These are phyloP conservation scores for Viridothelium virens DNA, from an alignment of 495 filamentous ascomycete species.

Conservation along the genomic window DNA sequence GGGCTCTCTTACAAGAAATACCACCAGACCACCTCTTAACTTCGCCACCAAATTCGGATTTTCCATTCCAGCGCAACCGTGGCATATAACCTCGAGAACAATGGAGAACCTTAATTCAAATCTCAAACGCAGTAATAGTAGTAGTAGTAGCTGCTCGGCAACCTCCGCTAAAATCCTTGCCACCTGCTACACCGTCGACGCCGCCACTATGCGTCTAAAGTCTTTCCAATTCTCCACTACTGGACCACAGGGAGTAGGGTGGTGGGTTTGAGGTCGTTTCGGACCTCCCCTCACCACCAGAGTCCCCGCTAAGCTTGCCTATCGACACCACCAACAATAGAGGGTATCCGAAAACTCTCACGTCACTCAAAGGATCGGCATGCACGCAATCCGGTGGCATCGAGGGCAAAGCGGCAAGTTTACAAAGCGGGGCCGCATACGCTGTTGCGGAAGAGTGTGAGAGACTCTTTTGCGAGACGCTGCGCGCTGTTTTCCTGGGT, in stretches of 20 bases:
- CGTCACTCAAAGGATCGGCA: constrained; percentile 28
- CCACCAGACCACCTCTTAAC: neutral
- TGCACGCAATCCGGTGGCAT: constrained; percentile 14
- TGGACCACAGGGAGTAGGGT: constrained; percentile 64
- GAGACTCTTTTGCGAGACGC: constrained; percentile 96
- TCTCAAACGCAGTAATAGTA: constrained; percentile 53
- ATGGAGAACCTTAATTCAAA: constrained; percentile 37
- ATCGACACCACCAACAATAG: constrained; percentile 38
- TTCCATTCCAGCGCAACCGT: constrained; percentile 27
- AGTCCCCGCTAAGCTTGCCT: constrained; percentile 41
- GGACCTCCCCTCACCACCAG: constrained; percentile 63
- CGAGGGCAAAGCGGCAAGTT: constrained; percentile 40
- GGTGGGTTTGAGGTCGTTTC: constrained; percentile 62
- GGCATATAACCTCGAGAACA: constrained; percentile 29
- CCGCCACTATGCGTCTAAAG: constrained; percentile 51
- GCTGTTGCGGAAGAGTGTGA: constrained; percentile 99
- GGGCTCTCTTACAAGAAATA: neutral
- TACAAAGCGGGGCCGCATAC: constrained; percentile 78
- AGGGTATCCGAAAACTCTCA: constrained; percentile 29
- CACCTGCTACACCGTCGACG: constrained; percentile 68
- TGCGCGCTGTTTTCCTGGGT: constrained; percentile 89
- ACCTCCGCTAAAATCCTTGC: constrained; percentile 58
- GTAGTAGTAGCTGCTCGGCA: constrained; percentile 63
- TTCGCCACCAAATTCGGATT: neutral
- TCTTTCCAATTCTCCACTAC: constrained; percentile 95